Evolutionary conservation across 192 early-diverging fungal genomes (phyloP).

Genomic region (Rhizoclosmatium sp.): DNA sequence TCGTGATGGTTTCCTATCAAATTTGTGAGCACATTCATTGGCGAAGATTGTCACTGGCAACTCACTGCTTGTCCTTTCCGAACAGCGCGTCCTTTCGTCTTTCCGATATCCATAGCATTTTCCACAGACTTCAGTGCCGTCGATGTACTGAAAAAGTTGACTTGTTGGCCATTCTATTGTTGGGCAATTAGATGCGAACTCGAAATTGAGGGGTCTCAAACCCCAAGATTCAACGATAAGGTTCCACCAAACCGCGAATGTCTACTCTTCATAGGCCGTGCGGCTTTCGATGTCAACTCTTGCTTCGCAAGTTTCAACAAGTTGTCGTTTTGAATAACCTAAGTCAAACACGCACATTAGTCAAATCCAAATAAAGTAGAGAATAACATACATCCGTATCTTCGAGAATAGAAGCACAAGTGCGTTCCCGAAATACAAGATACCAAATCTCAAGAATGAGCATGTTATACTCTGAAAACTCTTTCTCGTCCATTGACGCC

Average conservation of each 20-base stretch:
- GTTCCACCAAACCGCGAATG: slow-evolving; percentile 60
- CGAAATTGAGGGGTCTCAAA: slow-evolving; percentile 17
- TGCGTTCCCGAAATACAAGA: slow-evolving; percentile 63
- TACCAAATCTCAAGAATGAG: slow-evolving; percentile 70
- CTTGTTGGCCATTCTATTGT: slow-evolving; percentile 15
- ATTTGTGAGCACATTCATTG: background rate
- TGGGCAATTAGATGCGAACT: background rate
- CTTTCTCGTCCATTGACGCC: slow-evolving; percentile 64
- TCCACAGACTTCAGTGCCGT: slow-evolving; percentile 23
- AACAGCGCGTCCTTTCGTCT: slow-evolving; percentile 20
- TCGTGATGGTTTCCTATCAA: slow-evolving; percentile 1
- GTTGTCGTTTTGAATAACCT: slow-evolving; percentile 22
- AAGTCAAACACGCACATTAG: background rate
- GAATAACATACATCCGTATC: background rate
- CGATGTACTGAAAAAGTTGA: slow-evolving; percentile 11
- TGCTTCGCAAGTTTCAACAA: slow-evolving; percentile 39
- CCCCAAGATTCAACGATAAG: slow-evolving; percentile 45
- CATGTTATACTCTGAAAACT: slow-evolving; percentile 70
- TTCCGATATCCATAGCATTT: slow-evolving; percentile 27
- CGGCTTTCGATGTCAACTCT: slow-evolving; percentile 7
- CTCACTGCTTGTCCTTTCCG: slow-evolving; percentile 11
- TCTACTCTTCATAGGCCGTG: slow-evolving; percentile 34
- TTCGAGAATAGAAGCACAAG: slow-evolving; percentile 50
- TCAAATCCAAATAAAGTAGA: background rate
- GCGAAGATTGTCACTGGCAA: background rate